Evolutionary conservation across 129 eudicot species (phyloP).

Genomic region (Chrysanthemum lavandulifolium): DNA sequence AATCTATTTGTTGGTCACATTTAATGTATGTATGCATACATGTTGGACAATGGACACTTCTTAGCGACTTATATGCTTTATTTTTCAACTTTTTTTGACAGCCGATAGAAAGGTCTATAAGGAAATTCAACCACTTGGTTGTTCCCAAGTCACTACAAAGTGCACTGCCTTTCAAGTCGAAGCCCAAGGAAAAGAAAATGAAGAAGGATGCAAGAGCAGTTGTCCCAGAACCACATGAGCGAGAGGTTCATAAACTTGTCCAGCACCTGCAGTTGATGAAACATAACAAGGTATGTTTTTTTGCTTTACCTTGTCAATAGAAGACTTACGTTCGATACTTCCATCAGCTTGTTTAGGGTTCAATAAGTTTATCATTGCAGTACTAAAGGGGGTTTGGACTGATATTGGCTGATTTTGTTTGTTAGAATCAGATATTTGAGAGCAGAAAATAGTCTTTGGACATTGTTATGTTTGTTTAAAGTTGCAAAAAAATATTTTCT

Average conservation of each 20-base stretch:
- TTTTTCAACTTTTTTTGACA: conserved; percentile 19
- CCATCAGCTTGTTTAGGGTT: neutral
- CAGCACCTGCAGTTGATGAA: conserved; percentile 75
- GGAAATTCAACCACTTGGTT: conserved; percentile 91
- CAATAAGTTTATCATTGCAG: neutral
- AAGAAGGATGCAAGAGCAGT: conserved; percentile 68
- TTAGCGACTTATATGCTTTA: conserved; percentile 15
- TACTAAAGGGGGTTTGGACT: neutral
- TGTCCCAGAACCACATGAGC: conserved; percentile 83
- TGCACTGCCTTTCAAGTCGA: conserved; percentile 75
- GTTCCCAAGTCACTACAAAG: conserved; percentile 81
- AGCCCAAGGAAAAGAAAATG: conserved; percentile 64
- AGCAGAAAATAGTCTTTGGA: neutral
- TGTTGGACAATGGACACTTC: neutral
- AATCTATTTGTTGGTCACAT: neutral
- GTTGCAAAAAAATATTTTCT: neutral
- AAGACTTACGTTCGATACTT: neutral
- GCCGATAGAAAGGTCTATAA: conserved; percentile 75
- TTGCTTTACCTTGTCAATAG: neutral
- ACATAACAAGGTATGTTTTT: conserved; percentile 62
- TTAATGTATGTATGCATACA: neutral
- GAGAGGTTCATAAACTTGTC: conserved; percentile 65
- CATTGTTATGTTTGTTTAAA: neutral
- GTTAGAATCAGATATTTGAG: neutral
- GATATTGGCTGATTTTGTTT: neutral